These are phyloP conservation scores for Erythrophleum fordii DNA, from an alignment of 306 rosid genomes.

Conservation along the genomic window DNA sequence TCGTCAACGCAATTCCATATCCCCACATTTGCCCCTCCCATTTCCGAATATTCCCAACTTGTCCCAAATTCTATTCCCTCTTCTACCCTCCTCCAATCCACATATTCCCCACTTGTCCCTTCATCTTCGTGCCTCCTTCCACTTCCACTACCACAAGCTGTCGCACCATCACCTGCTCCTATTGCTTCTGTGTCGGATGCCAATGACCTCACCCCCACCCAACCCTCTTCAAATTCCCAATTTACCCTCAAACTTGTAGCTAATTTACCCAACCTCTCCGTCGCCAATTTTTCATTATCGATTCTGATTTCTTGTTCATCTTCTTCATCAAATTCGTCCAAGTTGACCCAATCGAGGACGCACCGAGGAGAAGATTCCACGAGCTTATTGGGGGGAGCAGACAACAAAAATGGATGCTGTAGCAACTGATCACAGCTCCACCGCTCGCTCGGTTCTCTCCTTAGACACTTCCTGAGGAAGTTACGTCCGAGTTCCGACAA, in stretches of 20 bases:
- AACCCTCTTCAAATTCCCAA: slow-evolving; percentile 71
- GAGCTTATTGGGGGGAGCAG: slow-evolving; percentile 12
- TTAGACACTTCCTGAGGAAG: slow-evolving; percentile 70
- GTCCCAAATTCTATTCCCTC: slow-evolving; percentile 33
- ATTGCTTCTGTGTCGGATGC: slow-evolving; percentile 30
- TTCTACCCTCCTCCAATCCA: slow-evolving; percentile 13
- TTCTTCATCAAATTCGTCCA: slow-evolving; percentile 43
- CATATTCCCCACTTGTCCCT: slow-evolving; percentile 36
- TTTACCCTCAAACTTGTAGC: slow-evolving; percentile 50
- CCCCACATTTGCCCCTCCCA: slow-evolving; percentile 45
- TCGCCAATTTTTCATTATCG: slow-evolving; percentile 18
- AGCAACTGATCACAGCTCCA: slow-evolving; percentile 92
- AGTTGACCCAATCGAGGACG: slow-evolving; percentile 72
- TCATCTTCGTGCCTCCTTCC: neutral
- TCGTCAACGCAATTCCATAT: neutral
- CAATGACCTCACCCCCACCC: slow-evolving; percentile 63
- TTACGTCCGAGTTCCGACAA: slow-evolving; percentile 69
- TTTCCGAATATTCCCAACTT: slow-evolving; percentile 44
- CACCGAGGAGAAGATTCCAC: slow-evolving; percentile 77
- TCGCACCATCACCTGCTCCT: neutral
- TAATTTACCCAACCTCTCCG: slow-evolving; percentile 59
- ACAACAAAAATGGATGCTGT: slow-evolving; percentile 73
- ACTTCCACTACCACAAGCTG: neutral
- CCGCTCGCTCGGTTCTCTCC: slow-evolving; percentile 52
- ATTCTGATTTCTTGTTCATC: slow-evolving; percentile 12